Conservation (phyloP, 345 rosid species). For the Syzygium jambos region DNA sequence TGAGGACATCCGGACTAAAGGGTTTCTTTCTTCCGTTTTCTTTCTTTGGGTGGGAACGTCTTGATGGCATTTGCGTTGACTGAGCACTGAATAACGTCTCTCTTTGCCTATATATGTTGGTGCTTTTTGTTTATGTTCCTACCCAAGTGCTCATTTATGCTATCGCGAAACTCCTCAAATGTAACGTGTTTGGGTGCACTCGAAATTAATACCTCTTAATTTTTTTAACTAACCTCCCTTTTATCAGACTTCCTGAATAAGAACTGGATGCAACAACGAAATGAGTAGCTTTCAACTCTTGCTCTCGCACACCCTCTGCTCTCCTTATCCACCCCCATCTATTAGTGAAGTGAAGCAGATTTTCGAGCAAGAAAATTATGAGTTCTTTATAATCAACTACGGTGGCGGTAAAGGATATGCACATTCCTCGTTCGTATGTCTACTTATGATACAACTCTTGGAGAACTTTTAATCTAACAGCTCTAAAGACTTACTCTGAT, state of each 20-base stretch:
- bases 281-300: neutral
- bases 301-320: neutral
- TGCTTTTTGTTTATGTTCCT: neutral
- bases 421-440: neutral
- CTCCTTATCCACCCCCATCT: neutral
- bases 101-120: no score
- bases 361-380: neutral
- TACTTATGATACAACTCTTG: neutral
- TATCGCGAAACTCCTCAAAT: neutral
- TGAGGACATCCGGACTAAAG: neutral
- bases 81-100: no score
- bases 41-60: no score
- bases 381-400: neutral
- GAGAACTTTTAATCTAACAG: no score
- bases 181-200: neutral
- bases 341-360: neutral
- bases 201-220: neutral
- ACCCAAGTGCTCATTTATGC: neutral
- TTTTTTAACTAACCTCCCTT: accelerated
- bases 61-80: no score
- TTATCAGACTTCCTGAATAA: neutral
- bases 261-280: neutral
- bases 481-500: no score
- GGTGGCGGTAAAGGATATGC: neutral
- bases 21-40: no score